A percentile compares a stretch with the other conserved stretches of the same genome.
Conservation (phyloP, 2,329 filamentous ascomycete genomes). For the Microsporum ferrugineum region DNA sequence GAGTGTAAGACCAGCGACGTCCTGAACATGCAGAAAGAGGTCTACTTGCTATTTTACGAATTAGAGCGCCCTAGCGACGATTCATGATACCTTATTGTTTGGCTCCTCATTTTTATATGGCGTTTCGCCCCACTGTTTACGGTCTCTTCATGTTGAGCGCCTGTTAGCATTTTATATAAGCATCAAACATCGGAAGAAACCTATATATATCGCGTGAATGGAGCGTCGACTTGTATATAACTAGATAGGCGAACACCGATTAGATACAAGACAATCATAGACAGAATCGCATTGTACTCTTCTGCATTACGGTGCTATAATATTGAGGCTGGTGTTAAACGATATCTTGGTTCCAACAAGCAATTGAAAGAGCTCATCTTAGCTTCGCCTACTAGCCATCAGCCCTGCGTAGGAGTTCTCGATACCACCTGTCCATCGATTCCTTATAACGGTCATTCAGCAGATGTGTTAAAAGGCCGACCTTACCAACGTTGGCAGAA, state of each 20-base stretch:
- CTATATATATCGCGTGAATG: neutral
- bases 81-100: neutral
- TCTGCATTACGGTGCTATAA: no score
- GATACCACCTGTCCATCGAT: neutral
- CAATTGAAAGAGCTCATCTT: neutral
- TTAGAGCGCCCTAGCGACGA: slow-evolving; percentile 45
- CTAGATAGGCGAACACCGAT: neutral
- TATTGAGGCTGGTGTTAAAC: no score
- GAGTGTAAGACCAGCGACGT: slow-evolving; percentile 89
- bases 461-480: neutral
- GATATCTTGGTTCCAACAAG: neutral
- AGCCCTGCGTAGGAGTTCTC: neutral
- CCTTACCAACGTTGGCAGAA: neutral
- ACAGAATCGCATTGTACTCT: no score
- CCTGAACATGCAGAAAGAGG: slow-evolving; percentile 84
- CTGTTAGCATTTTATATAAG: neutral
- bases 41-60: slow-evolving; percentile 95
- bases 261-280: neutral
- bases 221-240: neutral
- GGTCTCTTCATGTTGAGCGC: neutral
- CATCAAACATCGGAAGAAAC: neutral
- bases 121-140: neutral
- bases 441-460: neutral
- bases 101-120: neutral
- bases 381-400: neutral